Conservation (phyloP, 2,329 filamentous ascomycete genomes). For the Remersonia thermophila region DNA sequence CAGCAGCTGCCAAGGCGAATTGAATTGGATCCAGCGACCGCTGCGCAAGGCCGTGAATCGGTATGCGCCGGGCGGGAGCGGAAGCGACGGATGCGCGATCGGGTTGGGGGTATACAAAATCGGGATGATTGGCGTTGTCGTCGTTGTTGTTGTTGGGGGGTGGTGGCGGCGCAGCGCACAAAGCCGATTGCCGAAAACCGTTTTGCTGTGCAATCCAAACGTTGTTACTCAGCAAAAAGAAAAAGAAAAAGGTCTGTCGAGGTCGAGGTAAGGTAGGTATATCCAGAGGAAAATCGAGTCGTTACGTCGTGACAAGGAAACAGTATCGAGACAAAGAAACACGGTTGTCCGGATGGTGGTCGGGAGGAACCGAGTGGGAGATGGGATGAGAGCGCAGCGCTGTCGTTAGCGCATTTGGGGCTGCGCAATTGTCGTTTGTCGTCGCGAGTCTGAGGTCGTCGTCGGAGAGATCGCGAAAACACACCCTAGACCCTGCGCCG, state of each 20-base stretch:
- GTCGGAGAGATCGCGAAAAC: background rate
- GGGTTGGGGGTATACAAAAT: conserved; percentile 4
- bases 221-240: background rate
- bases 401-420: conserved; percentile 6
- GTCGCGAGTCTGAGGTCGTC: conserved; percentile 8
- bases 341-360: conserved; percentile 6
- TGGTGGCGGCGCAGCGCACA: no score
- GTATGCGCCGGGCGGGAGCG: no score
- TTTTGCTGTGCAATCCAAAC: background rate
- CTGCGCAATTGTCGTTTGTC: background rate
- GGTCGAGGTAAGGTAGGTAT: no score
- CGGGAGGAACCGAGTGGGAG: conserved; percentile 6
- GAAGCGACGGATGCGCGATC: no score
- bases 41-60: no score
- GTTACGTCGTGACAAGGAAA: conserved; percentile 3
- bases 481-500: conserved; percentile 17
- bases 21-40: no score
- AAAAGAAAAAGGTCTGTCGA: conserved; percentile 4
- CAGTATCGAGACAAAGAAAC: conserved; percentile 8
- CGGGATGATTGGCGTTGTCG: conserved; percentile 12
- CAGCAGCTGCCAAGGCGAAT: background rate
- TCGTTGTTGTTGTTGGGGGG: no score
- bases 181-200: no score
- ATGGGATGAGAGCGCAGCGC: conserved; percentile 9
- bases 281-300: no score